Evolutionary conservation across 306 rosid species (phyloP), one percentile per base, ranked within the genome.

Genomic region (Carpinus viminea): DNA sequence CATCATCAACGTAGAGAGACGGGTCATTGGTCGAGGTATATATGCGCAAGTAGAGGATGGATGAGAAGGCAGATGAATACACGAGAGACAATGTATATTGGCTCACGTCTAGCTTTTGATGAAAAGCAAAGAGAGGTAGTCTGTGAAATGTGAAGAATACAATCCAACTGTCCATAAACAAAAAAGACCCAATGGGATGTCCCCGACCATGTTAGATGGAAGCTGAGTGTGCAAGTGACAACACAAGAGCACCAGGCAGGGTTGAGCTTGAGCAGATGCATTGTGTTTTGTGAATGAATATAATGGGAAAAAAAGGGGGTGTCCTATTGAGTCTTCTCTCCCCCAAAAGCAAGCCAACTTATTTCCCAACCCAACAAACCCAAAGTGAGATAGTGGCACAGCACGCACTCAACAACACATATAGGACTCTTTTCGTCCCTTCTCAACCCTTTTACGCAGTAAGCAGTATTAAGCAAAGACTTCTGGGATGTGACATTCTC

Each of bases 131-230:
- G 43, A 64, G 46, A 64, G 46, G 24, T 16, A 17, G 6, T 1
- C 13, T 9, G 45, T 16, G 11, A 34, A 64, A 64, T 64, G 70
- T 34, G 46, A 7, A 47, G 11, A 51, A 52, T 9, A 7, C 12
- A 36, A 31, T 5, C 16, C 57, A 46, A 59, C 26, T 18, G 11
- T 36, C 76, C 57, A 79, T 36, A 51, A 50, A 48, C 74, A 8
- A 3, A 12, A 68, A 72, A 18, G 69, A 76, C 69, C 82, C 73
- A 72, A 55, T 80, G 51, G 79, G 38, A 43, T 57, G 17, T 73
- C 21, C 82, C 79, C 72, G 68, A 84, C 78, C 83, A 57, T 17
- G 51, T 53, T 43, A 62, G 64, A 74, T 80, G 82, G 66, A 60
- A 21, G 81, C 77, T 48, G 80, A 77, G 82, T 80, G 75, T 69